A percentile compares a stretch with the other conserved stretches of the same genome.
Evolutionary conservation across 1,284 basidiomycete species (phyloP).

Genomic region (Coniferiporia weirii): DNA sequence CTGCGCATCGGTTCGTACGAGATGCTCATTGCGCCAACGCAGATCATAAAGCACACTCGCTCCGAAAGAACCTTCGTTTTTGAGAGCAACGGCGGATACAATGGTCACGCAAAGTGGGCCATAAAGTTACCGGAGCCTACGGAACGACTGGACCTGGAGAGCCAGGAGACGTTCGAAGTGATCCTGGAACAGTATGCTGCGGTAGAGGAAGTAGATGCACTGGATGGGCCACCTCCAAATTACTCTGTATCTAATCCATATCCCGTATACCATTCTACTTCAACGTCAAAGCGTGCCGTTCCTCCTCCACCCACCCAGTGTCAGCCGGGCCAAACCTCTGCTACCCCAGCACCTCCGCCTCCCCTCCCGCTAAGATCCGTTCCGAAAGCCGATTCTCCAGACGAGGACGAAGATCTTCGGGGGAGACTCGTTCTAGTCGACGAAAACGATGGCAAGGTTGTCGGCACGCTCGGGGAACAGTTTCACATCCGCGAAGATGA

Average conservation of each 20-base stretch:
- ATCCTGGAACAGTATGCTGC: slow-evolving; percentile 63
- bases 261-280: neutral
- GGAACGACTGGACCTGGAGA: slow-evolving; percentile 41
- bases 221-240: slow-evolving; percentile 4
- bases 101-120: slow-evolving; percentile 1
- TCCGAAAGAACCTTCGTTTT: slow-evolving; percentile 44
- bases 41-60: slow-evolving; percentile 17
- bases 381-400: slow-evolving; percentile 9
- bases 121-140: slow-evolving; percentile 20
- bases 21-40: slow-evolving; percentile 11
- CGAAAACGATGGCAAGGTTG: slow-evolving; percentile 66
- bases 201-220: slow-evolving; percentile 22
- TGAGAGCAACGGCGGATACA: slow-evolving; percentile 25
- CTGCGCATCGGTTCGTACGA: slow-evolving; percentile 48
- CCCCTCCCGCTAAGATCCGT: slow-evolving; percentile 4
- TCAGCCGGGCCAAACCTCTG: neutral
- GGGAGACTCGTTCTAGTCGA: slow-evolving; percentile 73
- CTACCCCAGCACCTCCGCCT: slow-evolving; percentile 29
- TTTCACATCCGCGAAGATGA: slow-evolving; percentile 59
- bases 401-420: slow-evolving; percentile 43
- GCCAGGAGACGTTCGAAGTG: slow-evolving; percentile 65
- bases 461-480: slow-evolving; percentile 64
- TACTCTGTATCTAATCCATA: neutral
- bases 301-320: slow-evolving; percentile 4
- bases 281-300: slow-evolving; percentile 6